Evolutionary conservation across 495 filamentous ascomycete genomes (phyloP).

Genomic region (Penicillium ochrochloron): DNA sequence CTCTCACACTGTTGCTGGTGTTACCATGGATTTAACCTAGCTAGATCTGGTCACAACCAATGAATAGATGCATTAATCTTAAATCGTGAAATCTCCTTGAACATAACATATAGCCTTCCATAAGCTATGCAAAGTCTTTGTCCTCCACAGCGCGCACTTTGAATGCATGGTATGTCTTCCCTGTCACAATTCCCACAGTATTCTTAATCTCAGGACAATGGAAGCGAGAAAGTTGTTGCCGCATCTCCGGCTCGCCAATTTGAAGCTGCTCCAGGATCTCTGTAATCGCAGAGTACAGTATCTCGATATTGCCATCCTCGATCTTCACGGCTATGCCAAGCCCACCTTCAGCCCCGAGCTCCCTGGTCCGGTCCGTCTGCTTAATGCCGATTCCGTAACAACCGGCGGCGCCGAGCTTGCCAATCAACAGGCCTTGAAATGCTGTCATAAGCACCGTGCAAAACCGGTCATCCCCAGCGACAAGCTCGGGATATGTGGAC

Average conservation of each 20-base stretch:
- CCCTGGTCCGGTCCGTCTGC: slow-evolving; percentile 34
- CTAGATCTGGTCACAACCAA: neutral
- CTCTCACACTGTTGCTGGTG: neutral
- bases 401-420: slow-evolving; percentile 45
- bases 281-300: slow-evolving; percentile 39
- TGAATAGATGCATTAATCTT: neutral
- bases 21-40: neutral
- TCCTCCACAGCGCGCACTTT: slow-evolving; percentile 17
- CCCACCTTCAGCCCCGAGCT: slow-evolving; percentile 34
- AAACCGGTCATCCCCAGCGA: slow-evolving; percentile 44
- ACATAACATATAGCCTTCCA: neutral
- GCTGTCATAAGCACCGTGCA: slow-evolving; percentile 42
- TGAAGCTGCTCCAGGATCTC: slow-evolving; percentile 44
- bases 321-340: slow-evolving; percentile 48
- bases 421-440: slow-evolving; percentile 35
- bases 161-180: slow-evolving; percentile 27
- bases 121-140: neutral
- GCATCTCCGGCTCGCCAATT: slow-evolving; percentile 33
- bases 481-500: slow-evolving; percentile 37
- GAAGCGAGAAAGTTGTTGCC: slow-evolving; percentile 27
- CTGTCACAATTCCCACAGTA: slow-evolving; percentile 42
- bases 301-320: slow-evolving; percentile 43
- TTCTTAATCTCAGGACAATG: slow-evolving; percentile 38
- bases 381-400: slow-evolving; percentile 44
- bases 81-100: neutral